Percentiles rank a stretch among this genome's conserved stretches.
These are phyloP conservation scores for Oemleria cerasiformis DNA, from an alignment of 306 rosid species.

Conservation along the genomic window DNA sequence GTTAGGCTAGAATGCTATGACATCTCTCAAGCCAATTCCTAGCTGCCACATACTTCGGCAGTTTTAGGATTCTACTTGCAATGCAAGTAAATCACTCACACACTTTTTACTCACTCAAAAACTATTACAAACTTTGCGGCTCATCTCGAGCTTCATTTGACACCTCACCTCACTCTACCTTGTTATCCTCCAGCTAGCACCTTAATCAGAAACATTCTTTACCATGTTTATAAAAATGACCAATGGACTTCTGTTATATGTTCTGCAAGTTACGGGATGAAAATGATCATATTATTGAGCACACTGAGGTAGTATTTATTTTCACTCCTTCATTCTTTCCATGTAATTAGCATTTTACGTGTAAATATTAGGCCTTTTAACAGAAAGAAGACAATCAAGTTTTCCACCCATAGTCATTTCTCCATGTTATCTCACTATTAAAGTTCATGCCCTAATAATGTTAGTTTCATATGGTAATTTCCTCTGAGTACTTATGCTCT, in stretches of 20 bases:
- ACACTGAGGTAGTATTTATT: conserved; percentile 58
- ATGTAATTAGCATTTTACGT: not conserved
- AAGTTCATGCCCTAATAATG: not conserved
- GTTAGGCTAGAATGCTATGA: too few species aligned
- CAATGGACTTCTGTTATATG: conserved; percentile 14
- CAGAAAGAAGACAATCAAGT: not conserved
- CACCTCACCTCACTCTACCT: too few species aligned
- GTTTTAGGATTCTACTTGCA: too few species aligned
- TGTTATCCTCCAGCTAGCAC: too few species aligned
- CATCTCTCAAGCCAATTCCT: too few species aligned
- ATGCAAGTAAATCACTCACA: too few species aligned
- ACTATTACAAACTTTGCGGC: too few species aligned
- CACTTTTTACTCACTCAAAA: too few species aligned
- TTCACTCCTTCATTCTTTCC: not conserved
- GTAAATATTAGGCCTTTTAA: not conserved
- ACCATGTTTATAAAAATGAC: not conserved
- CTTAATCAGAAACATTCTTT: too few species aligned
- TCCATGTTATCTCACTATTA: not conserved
- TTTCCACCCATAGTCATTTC: not conserved
- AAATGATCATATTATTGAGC: conserved; percentile 64
- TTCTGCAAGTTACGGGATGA: conserved; percentile 65
- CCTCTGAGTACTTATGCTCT: not conserved
- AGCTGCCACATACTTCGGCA: too few species aligned
- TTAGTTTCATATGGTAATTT: not conserved
- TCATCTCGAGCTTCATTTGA: too few species aligned